Conservation (phyloP, 768 basidiomycete genomes). For the Suillus ampliporus region DNA sequence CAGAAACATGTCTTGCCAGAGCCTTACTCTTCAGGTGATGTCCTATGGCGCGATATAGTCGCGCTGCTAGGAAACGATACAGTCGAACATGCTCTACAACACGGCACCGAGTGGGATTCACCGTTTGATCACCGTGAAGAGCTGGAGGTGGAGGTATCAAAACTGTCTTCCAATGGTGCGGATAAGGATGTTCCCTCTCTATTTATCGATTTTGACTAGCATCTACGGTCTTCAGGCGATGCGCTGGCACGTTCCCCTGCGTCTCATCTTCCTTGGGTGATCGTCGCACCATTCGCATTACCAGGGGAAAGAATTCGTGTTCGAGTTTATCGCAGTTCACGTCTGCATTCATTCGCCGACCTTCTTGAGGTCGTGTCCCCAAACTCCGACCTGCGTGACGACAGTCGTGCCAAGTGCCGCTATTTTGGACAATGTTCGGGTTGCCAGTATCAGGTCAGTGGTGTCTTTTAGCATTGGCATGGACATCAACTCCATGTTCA, state of each 20-base stretch:
- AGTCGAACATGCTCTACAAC: conserved; percentile 54
- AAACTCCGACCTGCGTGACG: conserved; percentile 71
- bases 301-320: conserved; percentile 83
- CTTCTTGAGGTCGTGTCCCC: conserved; percentile 66
- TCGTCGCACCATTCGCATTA: conserved; percentile 83
- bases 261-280: conserved; percentile 69
- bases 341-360: conserved; percentile 79
- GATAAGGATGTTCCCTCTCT: conserved; percentile 7
- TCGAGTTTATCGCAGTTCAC: conserved; percentile 71
- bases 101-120: conserved; percentile 57
- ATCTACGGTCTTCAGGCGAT: conserved; percentile 52
- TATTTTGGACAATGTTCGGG: conserved; percentile 92
- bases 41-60: conserved; percentile 73
- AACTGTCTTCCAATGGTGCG: conserved; percentile 67
- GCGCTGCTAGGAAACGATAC: conserved; percentile 65
- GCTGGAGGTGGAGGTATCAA: conserved; percentile 68
- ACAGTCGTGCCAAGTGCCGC: conserved; percentile 69
- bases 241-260: conserved; percentile 62
- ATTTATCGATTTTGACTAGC: neutral
- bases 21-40: conserved; percentile 73
- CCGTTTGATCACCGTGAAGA: conserved; percentile 67
- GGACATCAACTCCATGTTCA: neutral
- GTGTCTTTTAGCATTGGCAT: neutral
- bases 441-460: conserved; percentile 87
- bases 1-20: conserved; percentile 41